A percentile compares a stretch with the other conserved stretches of the same genome.
phyloP scores from a whole-genome alignment of 176 grass and related monocot genomes.

The Triticum timopheevii region DNA sequence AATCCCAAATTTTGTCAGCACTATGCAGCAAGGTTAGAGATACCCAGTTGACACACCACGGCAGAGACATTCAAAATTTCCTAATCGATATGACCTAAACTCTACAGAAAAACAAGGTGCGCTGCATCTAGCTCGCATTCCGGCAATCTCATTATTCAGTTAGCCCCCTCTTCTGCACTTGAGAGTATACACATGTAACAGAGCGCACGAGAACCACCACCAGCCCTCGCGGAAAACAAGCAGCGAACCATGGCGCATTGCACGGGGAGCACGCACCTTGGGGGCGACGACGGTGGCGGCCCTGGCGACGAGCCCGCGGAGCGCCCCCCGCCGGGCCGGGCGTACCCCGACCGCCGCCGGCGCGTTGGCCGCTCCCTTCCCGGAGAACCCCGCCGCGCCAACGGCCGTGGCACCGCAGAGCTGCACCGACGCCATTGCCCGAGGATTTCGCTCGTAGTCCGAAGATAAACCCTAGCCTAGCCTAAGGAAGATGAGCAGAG shows the following conservation, averaged over 20 bases:
- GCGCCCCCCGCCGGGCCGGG: neutral
- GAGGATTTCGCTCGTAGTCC: neutral
- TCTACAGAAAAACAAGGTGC: too few species aligned
- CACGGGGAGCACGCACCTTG: conserved; percentile 45
- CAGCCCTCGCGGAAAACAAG: neutral
- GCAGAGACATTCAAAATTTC: too few species aligned
- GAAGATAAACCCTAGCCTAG: conserved; percentile 37
- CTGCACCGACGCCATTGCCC: conserved; percentile 44
- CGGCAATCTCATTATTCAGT: neutral
- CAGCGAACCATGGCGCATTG: neutral
- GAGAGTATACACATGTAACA: neutral
- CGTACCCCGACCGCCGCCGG: too few species aligned
- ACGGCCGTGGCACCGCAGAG: conserved; percentile 20
- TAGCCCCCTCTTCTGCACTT: neutral
- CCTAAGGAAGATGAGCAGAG: neutral
- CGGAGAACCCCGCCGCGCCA: neutral
- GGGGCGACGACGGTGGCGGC: conserved; percentile 64
- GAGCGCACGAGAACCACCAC: neutral
- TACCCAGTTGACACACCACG: too few species aligned
- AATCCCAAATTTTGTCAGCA: too few species aligned
- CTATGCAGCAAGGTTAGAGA: too few species aligned
- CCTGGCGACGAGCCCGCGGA: conserved; percentile 45
- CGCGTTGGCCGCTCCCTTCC: neutral
- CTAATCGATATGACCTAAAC: too few species aligned
- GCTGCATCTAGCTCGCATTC: neutral